Base-by-base conservation (phyloP, 139 green algal species). In the Spirogloea muscicola region DNA sequence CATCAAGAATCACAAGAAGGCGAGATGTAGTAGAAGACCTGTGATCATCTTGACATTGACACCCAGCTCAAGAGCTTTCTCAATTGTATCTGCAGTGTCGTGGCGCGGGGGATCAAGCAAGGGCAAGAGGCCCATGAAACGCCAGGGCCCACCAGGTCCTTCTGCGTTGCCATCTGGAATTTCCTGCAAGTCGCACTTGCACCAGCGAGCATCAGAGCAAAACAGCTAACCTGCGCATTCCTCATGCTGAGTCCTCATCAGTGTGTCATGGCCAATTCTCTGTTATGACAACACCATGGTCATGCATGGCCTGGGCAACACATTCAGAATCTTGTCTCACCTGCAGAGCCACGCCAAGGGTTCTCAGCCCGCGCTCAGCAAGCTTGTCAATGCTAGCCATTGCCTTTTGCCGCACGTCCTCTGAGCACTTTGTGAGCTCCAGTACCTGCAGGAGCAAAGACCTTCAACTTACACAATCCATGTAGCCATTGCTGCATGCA, bases 91-190 rank as follows among this genome's bases (percentile, higher is more conserved):
- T 76, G 89, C 90, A 63, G 89, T 94, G 83, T 96, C 91, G 34
- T 85, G 85, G 36, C 91, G 83, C 2, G 91, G 91, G 1, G 91
- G 91, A 75, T 96, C 91, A 63, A 96, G 80, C 78, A 96, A 91
- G 55, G 91, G 92, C 4, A 96, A 79, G 49, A 95, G 83, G 61
- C 91, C 91, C 52, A 91, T 49, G 72, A 96, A 82, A 37, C 84
- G 67, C 86, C 72, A 84, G 3, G 41, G 41, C 39, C 58, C 51
- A 18, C 69, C 61, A 13, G 55, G 25, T 16, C 21, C 29, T 6
- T 68, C 73, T 31, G 73, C 84, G 36, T 39, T 21, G 25, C 49
- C 67, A n/a, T 38, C 67, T 42, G 67, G 67, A 3, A 76, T 49
- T 67, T 69, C 67, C 67, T 76, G 67, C n/a, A 74, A 27, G 21